Evolutionary conservation across 1,284 basidiomycete genomes (phyloP), one percentile per base, ranked within the genome.

Genomic region (Vanrija humicola): DNA sequence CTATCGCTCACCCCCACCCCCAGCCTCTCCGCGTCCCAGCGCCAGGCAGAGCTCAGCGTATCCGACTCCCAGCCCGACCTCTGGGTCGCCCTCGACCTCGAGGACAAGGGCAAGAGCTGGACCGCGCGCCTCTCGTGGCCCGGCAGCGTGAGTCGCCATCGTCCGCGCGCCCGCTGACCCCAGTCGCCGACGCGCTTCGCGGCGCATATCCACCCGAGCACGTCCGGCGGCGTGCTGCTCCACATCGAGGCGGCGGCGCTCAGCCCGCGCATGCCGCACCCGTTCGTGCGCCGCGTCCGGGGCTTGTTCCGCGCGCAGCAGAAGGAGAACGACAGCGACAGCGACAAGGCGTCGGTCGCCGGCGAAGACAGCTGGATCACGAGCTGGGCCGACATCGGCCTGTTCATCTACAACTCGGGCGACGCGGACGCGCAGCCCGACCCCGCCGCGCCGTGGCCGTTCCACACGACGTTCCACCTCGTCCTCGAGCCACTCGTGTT

Each of bases 81-180:
- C 21, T 58, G 39, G 46, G 57, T 72, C 29, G 8, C 26, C 1
- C 55, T 70, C 1, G 46, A 58, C 40, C 39, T 59, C 38, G 59
- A 57, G 12, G 54, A 52, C 7, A 28, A 40, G 1, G 46, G 52
- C n/a, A 49, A 34, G 7, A 29, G n/a, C 7, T 74, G 66, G 66
- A 75, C 71, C 3, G 56, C 65, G 15, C 56, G 73, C 3, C 54
- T 70, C 5, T 71, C 69, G 1, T 75, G 70, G 71, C 69, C 70
- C 34, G 73, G 38, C 38, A 48, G 47, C 21, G 48, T 70, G 38
- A 55, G 67, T 26, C 29, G 18, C 42, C 48, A 7, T 28, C 18
- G 34, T 46, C 5, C n/a, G 23, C 3, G 16, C 8, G 14, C 38
- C 10, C 52, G 42, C 43, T 50, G 18, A 43, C n/a, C 12, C 39